A percentile compares a stretch with the other conserved stretches of the same genome.
phyloP scores from a whole-genome alignment of 192 early-diverging fungal species.

The Backusella westeae region DNA sequence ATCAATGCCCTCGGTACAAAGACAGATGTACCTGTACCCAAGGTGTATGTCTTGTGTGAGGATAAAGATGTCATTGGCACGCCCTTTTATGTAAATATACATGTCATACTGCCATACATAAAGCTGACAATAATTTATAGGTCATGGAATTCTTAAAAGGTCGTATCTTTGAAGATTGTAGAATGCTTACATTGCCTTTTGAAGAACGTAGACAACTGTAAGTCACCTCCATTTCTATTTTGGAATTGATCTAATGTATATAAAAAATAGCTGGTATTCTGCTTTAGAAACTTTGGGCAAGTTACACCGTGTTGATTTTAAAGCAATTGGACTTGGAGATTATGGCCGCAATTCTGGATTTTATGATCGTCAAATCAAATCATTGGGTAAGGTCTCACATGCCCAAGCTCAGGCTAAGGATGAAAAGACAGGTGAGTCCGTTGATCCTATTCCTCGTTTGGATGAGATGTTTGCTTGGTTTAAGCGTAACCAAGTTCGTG shows the following conservation, averaged over 20 bases:
- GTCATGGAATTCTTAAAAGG: constrained; percentile 95
- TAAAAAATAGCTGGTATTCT: constrained; percentile 55
- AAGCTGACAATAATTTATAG: constrained; percentile 23
- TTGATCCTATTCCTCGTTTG: constrained; percentile 70
- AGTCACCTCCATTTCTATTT: background rate
- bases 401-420: constrained; percentile 70
- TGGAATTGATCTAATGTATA: background rate
- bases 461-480: constrained; percentile 80
- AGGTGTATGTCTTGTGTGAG: constrained; percentile 85
- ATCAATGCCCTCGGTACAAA: constrained; percentile 71
- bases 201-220: constrained; percentile 55
- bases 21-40: constrained; percentile 86
- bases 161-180: constrained; percentile 73
- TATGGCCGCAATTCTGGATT: constrained; percentile 71
- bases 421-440: constrained; percentile 43
- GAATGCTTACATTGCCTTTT: constrained; percentile 52
- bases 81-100: constrained; percentile 76
- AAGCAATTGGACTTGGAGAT: constrained; percentile 62
- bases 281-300: constrained; percentile 75
- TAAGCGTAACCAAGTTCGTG: constrained; percentile 56
- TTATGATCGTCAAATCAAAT: constrained; percentile 82
- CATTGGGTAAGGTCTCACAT: constrained; percentile 59
- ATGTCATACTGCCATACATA: background rate
- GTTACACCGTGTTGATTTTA: constrained; percentile 74
- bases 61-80: constrained; percentile 83